Percentiles rank a stretch among this genome's conserved stretches.
Evolutionary conservation across 2,329 filamentous ascomycete genomes (phyloP).

Genomic region (Scortechinia acanthostroma): DNA sequence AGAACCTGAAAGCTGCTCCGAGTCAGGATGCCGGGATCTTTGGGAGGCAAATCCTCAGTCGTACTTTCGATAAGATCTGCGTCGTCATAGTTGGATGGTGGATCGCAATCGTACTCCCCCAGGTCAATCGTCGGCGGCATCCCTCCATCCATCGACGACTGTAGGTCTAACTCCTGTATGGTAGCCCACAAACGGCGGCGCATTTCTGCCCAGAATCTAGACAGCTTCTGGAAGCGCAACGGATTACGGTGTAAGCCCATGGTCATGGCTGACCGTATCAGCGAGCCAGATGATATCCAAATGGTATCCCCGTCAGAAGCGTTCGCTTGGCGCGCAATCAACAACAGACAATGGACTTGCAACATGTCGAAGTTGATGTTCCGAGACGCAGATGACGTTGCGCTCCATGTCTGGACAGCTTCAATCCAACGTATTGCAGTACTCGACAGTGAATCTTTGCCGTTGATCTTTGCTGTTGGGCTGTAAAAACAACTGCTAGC

Average conservation of each 20-base stretch:
- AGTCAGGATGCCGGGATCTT: background rate
- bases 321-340: slow-evolving; percentile 37
- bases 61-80: background rate
- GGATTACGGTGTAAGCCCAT: slow-evolving; percentile 55
- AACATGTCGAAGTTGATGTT: slow-evolving; percentile 16
- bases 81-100: slow-evolving; percentile 43
- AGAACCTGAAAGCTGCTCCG: background rate
- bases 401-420: slow-evolving; percentile 41
- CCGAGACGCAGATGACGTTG: background rate
- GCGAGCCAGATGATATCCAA: slow-evolving; percentile 39
- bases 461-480: background rate
- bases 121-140: slow-evolving; percentile 36
- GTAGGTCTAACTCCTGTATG: slow-evolving; percentile 43
- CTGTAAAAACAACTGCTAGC: slow-evolving; percentile 35
- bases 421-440: slow-evolving; percentile 39
- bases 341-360: slow-evolving; percentile 42
- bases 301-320: slow-evolving; percentile 38
- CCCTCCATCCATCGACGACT: slow-evolving; percentile 39
- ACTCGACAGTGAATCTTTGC: slow-evolving; percentile 29
- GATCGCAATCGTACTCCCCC: slow-evolving; percentile 38
- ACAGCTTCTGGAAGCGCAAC: slow-evolving; percentile 34
- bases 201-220: slow-evolving; percentile 38
- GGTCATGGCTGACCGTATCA: slow-evolving; percentile 44
- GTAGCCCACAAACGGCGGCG: slow-evolving; percentile 48
- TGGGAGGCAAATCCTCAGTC: background rate